A percentile compares a stretch with the other conserved stretches of the same genome.
phyloP scores from a whole-genome alignment of 2,329 filamentous ascomycete species.

The Endoconidiophora laricicola region DNA sequence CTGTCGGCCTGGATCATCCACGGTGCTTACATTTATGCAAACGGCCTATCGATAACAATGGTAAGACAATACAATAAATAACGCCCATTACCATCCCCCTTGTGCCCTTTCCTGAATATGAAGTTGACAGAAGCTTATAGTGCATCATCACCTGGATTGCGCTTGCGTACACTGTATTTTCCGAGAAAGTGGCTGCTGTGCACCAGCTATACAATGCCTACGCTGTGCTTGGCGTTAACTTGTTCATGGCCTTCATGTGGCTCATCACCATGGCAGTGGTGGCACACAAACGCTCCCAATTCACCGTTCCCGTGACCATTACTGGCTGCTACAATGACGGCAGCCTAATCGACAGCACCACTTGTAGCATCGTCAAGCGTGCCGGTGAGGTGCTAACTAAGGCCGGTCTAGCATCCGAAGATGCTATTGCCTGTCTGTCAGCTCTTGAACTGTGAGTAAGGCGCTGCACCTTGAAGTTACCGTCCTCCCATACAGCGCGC shows the following conservation, averaged over 20 bases:
- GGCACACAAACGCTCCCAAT: constrained; percentile 24
- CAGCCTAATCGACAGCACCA: constrained; percentile 23
- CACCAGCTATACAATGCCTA: constrained; percentile 26
- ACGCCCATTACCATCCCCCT: not conserved
- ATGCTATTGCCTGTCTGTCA: constrained; percentile 27
- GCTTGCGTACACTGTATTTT: constrained; percentile 25
- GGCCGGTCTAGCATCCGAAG: constrained; percentile 21
- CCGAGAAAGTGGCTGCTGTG: constrained; percentile 24
- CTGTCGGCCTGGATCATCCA: constrained; percentile 26
- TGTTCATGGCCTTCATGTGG: constrained; percentile 30
- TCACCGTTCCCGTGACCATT: constrained; percentile 20
- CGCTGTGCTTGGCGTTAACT: constrained; percentile 28
- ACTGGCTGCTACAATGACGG: constrained; percentile 23
- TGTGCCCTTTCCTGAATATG: not conserved
- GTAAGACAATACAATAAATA: constrained; percentile 18
- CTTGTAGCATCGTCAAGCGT: constrained; percentile 21
- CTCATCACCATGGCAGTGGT: constrained; percentile 26
- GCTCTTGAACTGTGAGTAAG: constrained; percentile 26
- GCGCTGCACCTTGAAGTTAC: not conserved
- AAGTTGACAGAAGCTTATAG: constrained; percentile 17
- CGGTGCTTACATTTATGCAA: constrained; percentile 23
- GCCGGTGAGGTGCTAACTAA: constrained; percentile 21
- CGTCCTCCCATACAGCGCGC: not conserved
- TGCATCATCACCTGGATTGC: constrained; percentile 30
- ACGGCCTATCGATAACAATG: constrained; percentile 25